Conservation (phyloP, 2,329 filamentous ascomycete species). For the Biscogniauxia sp. region DNA sequence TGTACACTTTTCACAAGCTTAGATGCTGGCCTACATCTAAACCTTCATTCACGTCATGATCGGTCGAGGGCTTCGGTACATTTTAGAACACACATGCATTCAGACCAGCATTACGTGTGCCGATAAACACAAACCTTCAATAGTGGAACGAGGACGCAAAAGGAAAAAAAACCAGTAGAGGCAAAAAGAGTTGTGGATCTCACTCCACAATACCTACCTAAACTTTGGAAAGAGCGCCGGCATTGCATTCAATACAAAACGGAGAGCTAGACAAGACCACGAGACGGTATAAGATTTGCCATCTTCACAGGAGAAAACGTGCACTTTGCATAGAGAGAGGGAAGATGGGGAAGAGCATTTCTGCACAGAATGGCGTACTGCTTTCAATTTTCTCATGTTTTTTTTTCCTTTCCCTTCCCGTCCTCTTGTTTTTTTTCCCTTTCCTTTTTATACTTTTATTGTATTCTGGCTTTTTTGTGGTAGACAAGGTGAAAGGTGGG, state of each 20-base stretch:
- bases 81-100: not conserved
- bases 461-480: constrained; percentile 5
- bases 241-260: not conserved
- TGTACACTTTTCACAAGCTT: constrained; percentile 10
- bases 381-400: not conserved
- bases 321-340: not conserved
- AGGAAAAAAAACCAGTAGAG: not conserved
- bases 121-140: not conserved
- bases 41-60: not conserved
- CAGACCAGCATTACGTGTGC: not conserved
- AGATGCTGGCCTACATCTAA: not conserved
- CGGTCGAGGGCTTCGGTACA: not conserved
- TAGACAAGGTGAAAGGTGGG: constrained; percentile 12
- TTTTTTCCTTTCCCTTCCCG: not conserved
- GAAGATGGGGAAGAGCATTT: not conserved
- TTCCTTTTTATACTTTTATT: not conserved
- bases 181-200: not conserved
- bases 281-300: not conserved
- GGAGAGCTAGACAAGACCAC: not conserved
- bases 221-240: not conserved
- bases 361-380: not conserved
- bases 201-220: not conserved
- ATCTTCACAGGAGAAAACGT: not conserved
- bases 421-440: not conserved
- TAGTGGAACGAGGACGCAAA: not conserved